These are phyloP conservation scores for Cercospora berteroae DNA, from an alignment of 2,329 filamentous ascomycete species.

Conservation along the genomic window DNA sequence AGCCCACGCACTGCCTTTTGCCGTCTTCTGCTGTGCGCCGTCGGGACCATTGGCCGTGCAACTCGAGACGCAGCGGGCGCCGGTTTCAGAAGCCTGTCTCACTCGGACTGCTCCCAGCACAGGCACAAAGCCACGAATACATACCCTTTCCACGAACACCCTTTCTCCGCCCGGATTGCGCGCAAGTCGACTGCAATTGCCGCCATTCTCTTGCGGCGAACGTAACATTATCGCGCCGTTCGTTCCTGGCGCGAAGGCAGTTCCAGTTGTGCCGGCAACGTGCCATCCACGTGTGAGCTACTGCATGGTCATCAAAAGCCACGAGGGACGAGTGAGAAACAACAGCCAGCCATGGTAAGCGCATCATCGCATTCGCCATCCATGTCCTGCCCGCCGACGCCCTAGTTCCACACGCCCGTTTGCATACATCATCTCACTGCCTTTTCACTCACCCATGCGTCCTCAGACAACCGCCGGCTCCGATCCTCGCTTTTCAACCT, in stretches of 20 bases:
- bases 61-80: constrained; percentile 10
- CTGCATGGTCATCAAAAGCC: not conserved
- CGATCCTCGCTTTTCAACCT: constrained; percentile 50
- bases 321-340: not conserved
- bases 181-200: not conserved
- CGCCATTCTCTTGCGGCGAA: not conserved
- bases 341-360: not conserved
- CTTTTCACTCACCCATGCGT: not conserved
- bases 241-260: not conserved
- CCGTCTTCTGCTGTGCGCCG: not conserved
- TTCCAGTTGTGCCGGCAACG: not conserved
- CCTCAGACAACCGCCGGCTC: constrained; percentile 26
- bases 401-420: not conserved
- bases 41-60: constrained; percentile 1
- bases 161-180: not conserved
- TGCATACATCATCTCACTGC: constrained; percentile 5
- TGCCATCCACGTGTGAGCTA: not conserved
- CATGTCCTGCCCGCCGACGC: not conserved
- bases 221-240: not conserved
- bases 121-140: not conserved
- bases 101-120: constrained; percentile 7
- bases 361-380: not conserved
- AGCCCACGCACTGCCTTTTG: not conserved
- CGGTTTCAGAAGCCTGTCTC: constrained; percentile 15
- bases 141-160: not conserved